Evolutionary conservation across 495 filamentous ascomycete genomes (phyloP), one percentile per base, ranked within the genome.

Genomic region (Xylaria intraflava): DNA sequence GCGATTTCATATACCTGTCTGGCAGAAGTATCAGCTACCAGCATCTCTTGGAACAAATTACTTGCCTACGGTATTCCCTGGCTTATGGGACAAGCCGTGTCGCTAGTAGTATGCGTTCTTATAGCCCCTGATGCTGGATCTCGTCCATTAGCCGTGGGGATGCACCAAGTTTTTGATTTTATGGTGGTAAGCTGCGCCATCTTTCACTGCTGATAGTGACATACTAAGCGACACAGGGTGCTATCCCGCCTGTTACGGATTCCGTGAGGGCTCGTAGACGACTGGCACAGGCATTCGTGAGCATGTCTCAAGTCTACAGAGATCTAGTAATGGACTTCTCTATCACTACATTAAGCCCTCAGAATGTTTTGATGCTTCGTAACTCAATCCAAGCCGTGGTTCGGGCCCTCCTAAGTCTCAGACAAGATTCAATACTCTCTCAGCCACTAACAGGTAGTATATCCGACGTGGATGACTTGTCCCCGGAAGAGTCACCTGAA

Each of bases 61-160:
- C 72, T 75, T 51, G 64, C 70, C 46, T 82, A 80, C 62, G 79
- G 72, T 1, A 65, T 81, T 35, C 79, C 79, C n/a, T 83, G 78
- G 78, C 56, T 75, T 12, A 56, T 80, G 20, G 79, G 79, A 5
- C 76, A 82, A 55, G 74, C 65, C 5, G 65, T 83, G 40, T 70
- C 70, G 54, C 61, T 81, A 17, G 40, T 74, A 16, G 60, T 81
- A 31, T 74, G 75, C 57, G 57, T 65, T 16, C 42, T 62, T 12
- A 58, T 82, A 19, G 70, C 72, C 49, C 79, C 79, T 10, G 80
- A 79, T 62, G 73, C 76, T 46, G 79, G 79, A 16, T 71, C 79
- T 22, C 72, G 76, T 44, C 65, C 72, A 41, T 55, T 82, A 23
- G 75, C 76, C 38, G 60, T 68, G 41, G 55, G 72, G 46, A 51